These are phyloP conservation scores for Roridomyces roridus DNA, from an alignment of 768 basidiomycete genomes.

Conservation along the genomic window DNA sequence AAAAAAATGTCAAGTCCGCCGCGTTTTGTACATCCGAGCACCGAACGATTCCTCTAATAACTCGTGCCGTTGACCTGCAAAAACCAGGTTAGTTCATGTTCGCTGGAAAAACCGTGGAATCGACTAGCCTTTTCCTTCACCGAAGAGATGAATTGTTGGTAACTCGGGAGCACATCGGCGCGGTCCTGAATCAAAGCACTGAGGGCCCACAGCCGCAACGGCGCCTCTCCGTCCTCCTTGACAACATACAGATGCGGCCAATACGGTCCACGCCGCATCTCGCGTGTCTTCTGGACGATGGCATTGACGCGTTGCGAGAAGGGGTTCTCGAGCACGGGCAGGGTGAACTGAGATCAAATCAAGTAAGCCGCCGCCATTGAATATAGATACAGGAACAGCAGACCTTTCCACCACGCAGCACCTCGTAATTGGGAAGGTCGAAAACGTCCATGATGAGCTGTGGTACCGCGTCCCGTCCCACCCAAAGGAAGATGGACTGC, in stretches of 20 bases:
- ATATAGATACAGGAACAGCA: slow-evolving; percentile 30
- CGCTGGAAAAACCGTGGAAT: neutral
- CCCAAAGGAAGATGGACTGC: slow-evolving; percentile 97
- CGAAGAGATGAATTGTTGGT: slow-evolving; percentile 91
- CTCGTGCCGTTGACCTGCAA: slow-evolving; percentile 37
- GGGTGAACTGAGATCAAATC: slow-evolving; percentile 63
- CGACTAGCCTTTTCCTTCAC: slow-evolving; percentile 85
- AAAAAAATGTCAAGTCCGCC: slow-evolving; percentile 1
- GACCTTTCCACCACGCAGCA: slow-evolving; percentile 93
- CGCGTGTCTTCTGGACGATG: slow-evolving; percentile 91
- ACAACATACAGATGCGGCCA: slow-evolving; percentile 95
- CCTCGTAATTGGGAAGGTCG: slow-evolving; percentile 85
- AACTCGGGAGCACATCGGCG: slow-evolving; percentile 92
- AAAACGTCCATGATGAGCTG: slow-evolving; percentile 95
- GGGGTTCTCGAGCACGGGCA: slow-evolving; percentile 89
- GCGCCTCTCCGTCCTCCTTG: slow-evolving; percentile 97
- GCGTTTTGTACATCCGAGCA: slow-evolving; percentile 13
- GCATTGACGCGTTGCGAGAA: slow-evolving; percentile 97
- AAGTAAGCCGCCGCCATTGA: slow-evolving; percentile 1
- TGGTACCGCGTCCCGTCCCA: slow-evolving; percentile 98
- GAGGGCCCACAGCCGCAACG: slow-evolving; percentile 93
- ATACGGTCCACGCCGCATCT: slow-evolving; percentile 92
- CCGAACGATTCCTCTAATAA: slow-evolving; percentile 12
- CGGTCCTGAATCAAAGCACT: slow-evolving; percentile 95
- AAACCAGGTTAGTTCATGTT: neutral